A percentile compares a stretch with the other conserved stretches of the same genome.
phyloP scores from a whole-genome alignment of 306 rosid species.

The Quercus berberidifolia region DNA sequence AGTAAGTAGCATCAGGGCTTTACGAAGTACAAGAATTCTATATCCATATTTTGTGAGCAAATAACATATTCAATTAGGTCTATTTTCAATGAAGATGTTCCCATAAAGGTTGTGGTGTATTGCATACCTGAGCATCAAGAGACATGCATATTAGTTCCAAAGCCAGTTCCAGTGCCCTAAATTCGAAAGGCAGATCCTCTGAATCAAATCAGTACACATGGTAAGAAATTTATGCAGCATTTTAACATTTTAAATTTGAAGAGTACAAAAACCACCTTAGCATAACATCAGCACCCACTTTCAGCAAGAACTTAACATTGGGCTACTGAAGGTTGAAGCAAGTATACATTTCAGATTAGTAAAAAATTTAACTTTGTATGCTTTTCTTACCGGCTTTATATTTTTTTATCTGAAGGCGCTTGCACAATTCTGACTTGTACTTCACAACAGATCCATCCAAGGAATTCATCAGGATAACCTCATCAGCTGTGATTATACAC shows the following conservation, averaged over 20 bases:
- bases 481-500: slow-evolving; percentile 88
- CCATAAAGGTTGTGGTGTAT: slow-evolving; percentile 11
- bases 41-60: not conserved
- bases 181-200: slow-evolving; percentile 93
- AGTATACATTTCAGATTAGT: slow-evolving; percentile 14
- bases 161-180: slow-evolving; percentile 90
- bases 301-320: not conserved
- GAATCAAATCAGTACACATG: slow-evolving; percentile 36
- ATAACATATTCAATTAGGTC: not conserved
- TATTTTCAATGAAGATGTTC: not conserved
- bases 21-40: not conserved
- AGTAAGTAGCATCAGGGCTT: not conserved
- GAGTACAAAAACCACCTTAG: not conserved
- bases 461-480: slow-evolving; percentile 88
- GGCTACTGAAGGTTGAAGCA: slow-evolving; percentile 3
- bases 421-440: slow-evolving; percentile 68
- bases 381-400: slow-evolving; percentile 59
- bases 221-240: slow-evolving; percentile 27
- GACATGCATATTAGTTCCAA: slow-evolving; percentile 87
- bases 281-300: not conserved
- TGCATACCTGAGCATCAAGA: slow-evolving; percentile 84
- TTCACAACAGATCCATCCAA: slow-evolving; percentile 77
- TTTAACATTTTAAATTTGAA: not conserved
- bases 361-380: not conserved
- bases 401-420: slow-evolving; percentile 58